Evolutionary conservation across 768 basidiomycete species (phyloP).

Genomic region (Arthromyces matolae): DNA sequence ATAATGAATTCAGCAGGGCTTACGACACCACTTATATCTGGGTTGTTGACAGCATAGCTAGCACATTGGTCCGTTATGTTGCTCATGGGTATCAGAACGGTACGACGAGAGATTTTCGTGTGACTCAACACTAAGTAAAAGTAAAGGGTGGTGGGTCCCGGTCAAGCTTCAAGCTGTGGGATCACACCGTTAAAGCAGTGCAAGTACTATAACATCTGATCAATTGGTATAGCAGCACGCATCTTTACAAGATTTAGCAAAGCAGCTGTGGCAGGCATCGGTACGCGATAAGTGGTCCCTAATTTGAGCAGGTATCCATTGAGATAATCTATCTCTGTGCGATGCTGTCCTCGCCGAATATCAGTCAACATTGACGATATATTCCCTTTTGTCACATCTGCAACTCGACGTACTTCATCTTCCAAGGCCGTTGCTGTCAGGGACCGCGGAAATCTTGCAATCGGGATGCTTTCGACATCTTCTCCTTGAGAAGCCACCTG

Average conservation of each 20-base stretch:
- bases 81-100: slow-evolving; percentile 4
- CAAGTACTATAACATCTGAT: slow-evolving; percentile 36
- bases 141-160: too few species aligned
- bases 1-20: slow-evolving; percentile 1
- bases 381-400: slow-evolving; percentile 56
- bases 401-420: slow-evolving; percentile 56
- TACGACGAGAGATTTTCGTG: too few species aligned
- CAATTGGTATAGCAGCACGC: slow-evolving; percentile 52
- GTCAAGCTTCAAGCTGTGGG: too few species aligned
- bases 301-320: slow-evolving; percentile 76
- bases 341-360: slow-evolving; percentile 49
- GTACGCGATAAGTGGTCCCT: slow-evolving; percentile 53
- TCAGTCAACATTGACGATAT: slow-evolving; percentile 82
- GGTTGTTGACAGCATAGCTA: slow-evolving; percentile 23
- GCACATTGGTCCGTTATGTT: slow-evolving; percentile 7
- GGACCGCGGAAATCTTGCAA: slow-evolving; percentile 41
- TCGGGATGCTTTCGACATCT: slow-evolving; percentile 21
- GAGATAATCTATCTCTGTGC: slow-evolving; percentile 80
- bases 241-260: slow-evolving; percentile 58
- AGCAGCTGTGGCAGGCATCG: slow-evolving; percentile 54
- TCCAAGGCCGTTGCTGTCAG: slow-evolving; percentile 46
- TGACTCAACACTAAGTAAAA: too few species aligned
- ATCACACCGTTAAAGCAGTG: too few species aligned
- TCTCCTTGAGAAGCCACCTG: slow-evolving; percentile 26
- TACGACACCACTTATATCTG: slow-evolving; percentile 33